phyloP scores from a whole-genome alignment of 2,329 filamentous ascomycete genomes.

The Trichoderma citrinoviride region DNA sequence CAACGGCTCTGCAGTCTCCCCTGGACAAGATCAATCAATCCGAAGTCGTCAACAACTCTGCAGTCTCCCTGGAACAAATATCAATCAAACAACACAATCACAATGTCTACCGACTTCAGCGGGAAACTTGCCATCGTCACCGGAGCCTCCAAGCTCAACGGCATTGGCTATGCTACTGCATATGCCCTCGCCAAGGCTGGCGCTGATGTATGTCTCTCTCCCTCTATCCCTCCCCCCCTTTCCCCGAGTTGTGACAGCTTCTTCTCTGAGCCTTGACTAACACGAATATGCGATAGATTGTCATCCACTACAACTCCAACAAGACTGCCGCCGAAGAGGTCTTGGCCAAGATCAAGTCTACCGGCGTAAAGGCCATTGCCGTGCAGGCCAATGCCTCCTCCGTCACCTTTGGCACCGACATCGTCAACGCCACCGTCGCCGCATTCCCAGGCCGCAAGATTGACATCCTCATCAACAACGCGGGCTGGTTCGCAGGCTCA shows the following conservation, averaged over 20 bases:
- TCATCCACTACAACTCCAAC: slow-evolving; percentile 55
- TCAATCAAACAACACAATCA: neutral
- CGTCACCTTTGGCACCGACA: slow-evolving; percentile 57
- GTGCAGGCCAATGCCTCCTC: slow-evolving; percentile 37
- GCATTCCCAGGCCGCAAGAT: slow-evolving; percentile 49
- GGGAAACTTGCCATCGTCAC: slow-evolving; percentile 50
- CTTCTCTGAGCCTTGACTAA: neutral
- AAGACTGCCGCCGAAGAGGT: slow-evolving; percentile 46
- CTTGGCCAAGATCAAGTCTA: slow-evolving; percentile 44
- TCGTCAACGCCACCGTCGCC: slow-evolving; percentile 49
- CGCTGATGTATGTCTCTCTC: slow-evolving; percentile 39
- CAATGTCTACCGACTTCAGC: slow-evolving; percentile 28
- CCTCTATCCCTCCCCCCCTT: neutral
- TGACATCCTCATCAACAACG: slow-evolving; percentile 58
- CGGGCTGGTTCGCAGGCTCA: slow-evolving; percentile 50
- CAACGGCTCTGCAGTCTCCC: too few species aligned
- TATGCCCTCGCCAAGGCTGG: slow-evolving; percentile 55
- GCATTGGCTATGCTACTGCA: slow-evolving; percentile 59
- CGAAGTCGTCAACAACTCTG: too few species aligned
- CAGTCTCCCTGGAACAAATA: neutral
- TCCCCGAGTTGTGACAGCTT: too few species aligned
- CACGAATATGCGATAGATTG: slow-evolving; percentile 31
- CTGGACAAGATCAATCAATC: neutral
- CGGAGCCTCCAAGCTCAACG: slow-evolving; percentile 48
- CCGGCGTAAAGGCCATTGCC: slow-evolving; percentile 17